Conservation (phyloP, 305 asterid genomes). For the Withania somnifera region DNA sequence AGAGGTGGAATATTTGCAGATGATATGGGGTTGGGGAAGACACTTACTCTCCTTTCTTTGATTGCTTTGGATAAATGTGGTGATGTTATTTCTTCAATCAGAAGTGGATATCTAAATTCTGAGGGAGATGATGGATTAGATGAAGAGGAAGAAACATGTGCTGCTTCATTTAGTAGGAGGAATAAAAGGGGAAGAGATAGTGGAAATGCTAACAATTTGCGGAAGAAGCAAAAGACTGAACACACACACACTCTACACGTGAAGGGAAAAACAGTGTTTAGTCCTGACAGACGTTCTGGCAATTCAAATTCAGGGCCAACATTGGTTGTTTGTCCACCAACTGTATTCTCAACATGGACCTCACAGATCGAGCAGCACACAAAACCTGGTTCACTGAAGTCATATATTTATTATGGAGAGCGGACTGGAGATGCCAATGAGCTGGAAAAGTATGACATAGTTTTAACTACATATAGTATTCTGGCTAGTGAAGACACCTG, state of each 20-base stretch:
- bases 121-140: conserved; percentile 21
- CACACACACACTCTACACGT: conserved; percentile 3
- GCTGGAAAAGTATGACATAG: conserved; percentile 64
- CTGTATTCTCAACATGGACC: conserved; percentile 82
- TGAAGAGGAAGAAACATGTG: conserved; percentile 14
- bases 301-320: conserved; percentile 40
- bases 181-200: conserved; percentile 42
- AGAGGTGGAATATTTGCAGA: conserved; percentile 95
- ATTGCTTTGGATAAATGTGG: conserved; percentile 63
- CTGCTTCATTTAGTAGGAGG: conserved; percentile 15
- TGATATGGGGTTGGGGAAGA: conserved; percentile 97
- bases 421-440: conserved; percentile 57
- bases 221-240: conserved; percentile 45
- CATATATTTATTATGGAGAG: conserved; percentile 83
- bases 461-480: conserved; percentile 76
- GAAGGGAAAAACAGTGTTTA: conserved; percentile 22
- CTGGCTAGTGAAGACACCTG: conserved; percentile 50
- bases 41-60: conserved; percentile 81
- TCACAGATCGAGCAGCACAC: conserved; percentile 85
- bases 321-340: conserved; percentile 74
- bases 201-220: conserved; percentile 16
- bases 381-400: conserved; percentile 41
- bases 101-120: conserved; percentile 15
- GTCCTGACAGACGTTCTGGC: conserved; percentile 12
- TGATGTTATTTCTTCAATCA: conserved; percentile 11